Evolutionary conservation across 306 rosid species (phyloP).

Genomic region (Prosopis cineraria): DNA sequence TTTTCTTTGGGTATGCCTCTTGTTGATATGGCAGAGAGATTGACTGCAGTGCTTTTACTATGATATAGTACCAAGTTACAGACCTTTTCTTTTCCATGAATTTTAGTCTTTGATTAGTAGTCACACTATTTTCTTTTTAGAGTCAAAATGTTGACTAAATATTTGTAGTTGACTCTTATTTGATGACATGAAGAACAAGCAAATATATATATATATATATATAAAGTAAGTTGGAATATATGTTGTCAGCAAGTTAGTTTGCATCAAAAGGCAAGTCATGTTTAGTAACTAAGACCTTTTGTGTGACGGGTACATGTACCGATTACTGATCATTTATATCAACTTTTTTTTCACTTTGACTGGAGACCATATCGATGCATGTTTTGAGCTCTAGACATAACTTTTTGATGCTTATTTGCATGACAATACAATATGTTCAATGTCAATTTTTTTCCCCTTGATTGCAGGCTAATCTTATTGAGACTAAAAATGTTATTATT

Average conservation of each 20-base stretch:
- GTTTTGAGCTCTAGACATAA: constrained; percentile 17
- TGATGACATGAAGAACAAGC: no score
- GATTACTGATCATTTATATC: constrained; percentile 3
- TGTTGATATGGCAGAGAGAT: background rate
- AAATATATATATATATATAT: no score
- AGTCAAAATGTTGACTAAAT: background rate
- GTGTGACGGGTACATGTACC: background rate
- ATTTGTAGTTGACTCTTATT: no score
- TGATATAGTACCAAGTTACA: background rate
- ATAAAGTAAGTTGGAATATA: no score
- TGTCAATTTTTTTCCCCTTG: constrained; percentile 32
- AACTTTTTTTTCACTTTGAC: constrained; percentile 17
- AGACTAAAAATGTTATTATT: constrained; percentile 59
- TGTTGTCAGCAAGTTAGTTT: constrained; percentile 9
- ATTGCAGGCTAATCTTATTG: constrained; percentile 76
- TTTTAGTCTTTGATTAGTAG: background rate
- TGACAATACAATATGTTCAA: background rate
- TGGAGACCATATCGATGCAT: constrained; percentile 29
- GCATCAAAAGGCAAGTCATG: constrained; percentile 11
- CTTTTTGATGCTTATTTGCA: constrained; percentile 5
- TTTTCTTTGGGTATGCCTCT: background rate
- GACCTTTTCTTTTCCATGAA: background rate
- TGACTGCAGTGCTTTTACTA: background rate
- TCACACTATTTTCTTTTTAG: background rate
- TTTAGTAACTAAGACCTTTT: background rate